These are phyloP conservation scores for Botryosphaeria dothidea DNA, from an alignment of 2,329 filamentous ascomycete genomes.

Conservation along the genomic window DNA sequence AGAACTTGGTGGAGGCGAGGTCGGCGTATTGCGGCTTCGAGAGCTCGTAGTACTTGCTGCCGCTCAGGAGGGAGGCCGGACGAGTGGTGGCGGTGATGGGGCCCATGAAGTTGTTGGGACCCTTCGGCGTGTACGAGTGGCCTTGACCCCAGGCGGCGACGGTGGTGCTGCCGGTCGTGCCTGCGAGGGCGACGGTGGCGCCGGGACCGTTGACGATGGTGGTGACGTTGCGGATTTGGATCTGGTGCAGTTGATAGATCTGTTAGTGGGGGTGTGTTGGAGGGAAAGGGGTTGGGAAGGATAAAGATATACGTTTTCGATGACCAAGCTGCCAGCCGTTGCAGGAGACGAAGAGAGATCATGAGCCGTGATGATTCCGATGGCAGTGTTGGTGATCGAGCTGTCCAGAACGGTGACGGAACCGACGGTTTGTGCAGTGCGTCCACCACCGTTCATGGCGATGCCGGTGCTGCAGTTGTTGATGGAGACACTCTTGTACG, in stretches of 20 bases:
- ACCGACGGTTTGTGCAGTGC: slow-evolving; percentile 49
- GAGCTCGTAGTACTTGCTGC: slow-evolving; percentile 51
- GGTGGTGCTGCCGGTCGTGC: slow-evolving; percentile 22
- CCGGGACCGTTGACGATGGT: slow-evolving; percentile 28
- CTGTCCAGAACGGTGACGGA: slow-evolving; percentile 61
- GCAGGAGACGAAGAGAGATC: slow-evolving; percentile 43
- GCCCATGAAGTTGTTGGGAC: slow-evolving; percentile 47
- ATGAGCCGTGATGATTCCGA: slow-evolving; percentile 54
- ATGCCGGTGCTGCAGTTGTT: slow-evolving; percentile 56
- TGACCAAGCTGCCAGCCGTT: slow-evolving; percentile 51
- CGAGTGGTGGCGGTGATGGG: slow-evolving; percentile 45
- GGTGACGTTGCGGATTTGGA: slow-evolving; percentile 54
- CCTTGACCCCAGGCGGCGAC: slow-evolving; percentile 36
- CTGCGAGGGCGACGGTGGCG: slow-evolving; percentile 27
- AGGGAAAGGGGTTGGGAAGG: slow-evolving; percentile 59
- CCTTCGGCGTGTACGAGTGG: slow-evolving; percentile 34
- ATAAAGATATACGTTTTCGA: slow-evolving; percentile 55
- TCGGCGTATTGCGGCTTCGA: slow-evolving; percentile 51
- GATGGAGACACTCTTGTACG: slow-evolving; percentile 52
- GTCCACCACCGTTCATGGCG: slow-evolving; percentile 45
- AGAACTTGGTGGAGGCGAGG: slow-evolving; percentile 55
- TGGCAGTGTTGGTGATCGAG: slow-evolving; percentile 49
- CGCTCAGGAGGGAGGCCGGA: slow-evolving; percentile 46
- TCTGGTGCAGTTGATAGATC: too few relatives aligned
- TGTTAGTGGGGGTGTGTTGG: slow-evolving; percentile 40